Evolutionary conservation across 805 yeast genomes (phyloP).

Genomic region (Teunomyces cretensis): DNA sequence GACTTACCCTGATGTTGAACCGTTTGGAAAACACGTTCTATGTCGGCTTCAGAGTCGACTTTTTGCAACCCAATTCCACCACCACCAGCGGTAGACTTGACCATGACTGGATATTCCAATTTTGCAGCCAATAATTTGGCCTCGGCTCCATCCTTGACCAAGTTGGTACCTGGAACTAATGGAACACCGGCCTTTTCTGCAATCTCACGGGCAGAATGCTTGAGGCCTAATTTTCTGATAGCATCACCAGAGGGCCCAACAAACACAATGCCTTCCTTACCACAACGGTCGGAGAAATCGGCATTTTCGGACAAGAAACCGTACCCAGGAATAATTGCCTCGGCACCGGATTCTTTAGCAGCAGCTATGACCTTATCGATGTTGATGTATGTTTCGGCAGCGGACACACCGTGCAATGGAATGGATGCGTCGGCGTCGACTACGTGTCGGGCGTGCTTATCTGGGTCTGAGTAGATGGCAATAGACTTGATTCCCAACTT

Average conservation of each 20-base stretch:
- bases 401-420: conserved; percentile 75
- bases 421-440: conserved; percentile 77
- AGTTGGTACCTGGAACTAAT: conserved; percentile 94
- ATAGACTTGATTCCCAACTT: conserved; percentile 75
- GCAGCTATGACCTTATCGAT: conserved; percentile 84
- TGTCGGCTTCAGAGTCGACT: conserved; percentile 79
- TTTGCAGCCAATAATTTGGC: conserved; percentile 73
- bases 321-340: conserved; percentile 98
- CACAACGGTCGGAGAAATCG: conserved; percentile 88
- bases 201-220: conserved; percentile 95
- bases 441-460: conserved; percentile 86
- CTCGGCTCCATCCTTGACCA: conserved; percentile 68
- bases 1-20: conserved; percentile 93
- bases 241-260: conserved; percentile 98
- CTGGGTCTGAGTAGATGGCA: conserved; percentile 90
- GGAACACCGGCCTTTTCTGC: conserved; percentile 94
- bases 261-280: conserved; percentile 77
- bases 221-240: conserved; percentile 84
- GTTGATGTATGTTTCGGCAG: conserved; percentile 87
- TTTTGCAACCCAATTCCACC: conserved; percentile 98
- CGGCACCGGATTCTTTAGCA: conserved; percentile 78
- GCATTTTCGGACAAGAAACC: conserved; percentile 97
- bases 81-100: conserved; percentile 98
- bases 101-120: conserved; percentile 89
- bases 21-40: conserved; percentile 80